Evolutionary conservation across 306 rosid species (phyloP), one percentile per base, ranked within the genome.

Genomic region (Phaseolus lunatus): DNA sequence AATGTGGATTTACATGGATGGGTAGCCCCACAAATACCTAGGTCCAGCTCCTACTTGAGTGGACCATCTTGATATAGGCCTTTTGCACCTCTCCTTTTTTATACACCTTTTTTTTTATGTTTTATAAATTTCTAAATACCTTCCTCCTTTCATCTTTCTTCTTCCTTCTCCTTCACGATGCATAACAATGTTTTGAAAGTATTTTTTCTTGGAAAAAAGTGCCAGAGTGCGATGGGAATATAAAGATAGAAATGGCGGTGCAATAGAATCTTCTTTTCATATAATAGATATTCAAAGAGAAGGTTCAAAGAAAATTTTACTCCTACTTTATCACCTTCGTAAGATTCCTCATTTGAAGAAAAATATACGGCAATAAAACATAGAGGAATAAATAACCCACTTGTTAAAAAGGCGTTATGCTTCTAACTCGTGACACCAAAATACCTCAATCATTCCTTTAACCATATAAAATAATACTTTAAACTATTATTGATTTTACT

Each of bases 351-450:
- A 41, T 18, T 56, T 41, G 24, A 41, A 22, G 61, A 63, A 31
- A 31, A 47, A n/a, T n/a, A n/a, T n/a, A 31, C 20, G 48, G 62
- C n/a, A 19, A 43, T 43, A 73, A 20, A 29, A 44, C 5, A 31
- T 74, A 73, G 47, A 43, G 66, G 79, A 41, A 64, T 22, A 76
- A 53, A 41, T 20, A 10, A 26, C 22, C 41, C 65, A 47, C 77
- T 31, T 59, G 4, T 9, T 78, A n/a, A 15, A 2, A 18, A 63
- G 64, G 14, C 63, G 31, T 67, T 4, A 73, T 73, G 70, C 76
- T 57, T 33, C 3, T 19, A 76, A 9, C 65, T 35, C n/a, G 72
- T 50, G 7, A 7, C 5, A 56, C 59, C 53, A 41, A 13, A 29
- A 26, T 43, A 14, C 12, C 27, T 24, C 27, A 24, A 24, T 24